Evolutionary conservation across 768 basidiomycete genomes (phyloP).

Genomic region (Russula olivacea): DNA sequence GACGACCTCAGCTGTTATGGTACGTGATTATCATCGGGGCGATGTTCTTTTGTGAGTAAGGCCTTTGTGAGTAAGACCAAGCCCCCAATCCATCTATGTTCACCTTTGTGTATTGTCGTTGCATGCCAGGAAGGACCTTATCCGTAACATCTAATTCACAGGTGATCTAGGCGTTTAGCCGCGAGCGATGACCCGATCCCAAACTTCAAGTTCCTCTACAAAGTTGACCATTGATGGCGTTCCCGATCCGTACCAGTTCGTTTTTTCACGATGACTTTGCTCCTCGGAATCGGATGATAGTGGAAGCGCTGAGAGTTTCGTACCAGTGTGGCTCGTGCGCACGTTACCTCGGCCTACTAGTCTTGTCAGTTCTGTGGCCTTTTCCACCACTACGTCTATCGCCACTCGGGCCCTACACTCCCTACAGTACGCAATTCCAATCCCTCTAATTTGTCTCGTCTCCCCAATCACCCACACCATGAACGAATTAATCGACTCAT

Average conservation of each 20-base stretch:
- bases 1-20: too few species aligned
- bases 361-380: too few species aligned
- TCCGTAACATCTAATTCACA: slow-evolving; percentile 73
- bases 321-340: too few species aligned
- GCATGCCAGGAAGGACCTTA: slow-evolving; percentile 47
- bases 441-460: too few species aligned
- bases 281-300: too few species aligned
- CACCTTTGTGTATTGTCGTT: background rate
- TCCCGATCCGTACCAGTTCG: slow-evolving; percentile 62
- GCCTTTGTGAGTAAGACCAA: background rate
- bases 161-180: slow-evolving; percentile 78
- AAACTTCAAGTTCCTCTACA: slow-evolving; percentile 58
- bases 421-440: too few species aligned
- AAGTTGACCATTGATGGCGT: slow-evolving; percentile 51
- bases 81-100: background rate
- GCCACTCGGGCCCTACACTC: too few species aligned
- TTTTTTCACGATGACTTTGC: background rate
- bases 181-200: slow-evolving; percentile 77
- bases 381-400: too few species aligned
- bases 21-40: slow-evolving; percentile 55
- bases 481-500: background rate
- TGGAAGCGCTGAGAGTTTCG: too few species aligned
- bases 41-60: slow-evolving; percentile 69
- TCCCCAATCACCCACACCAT: too few species aligned
- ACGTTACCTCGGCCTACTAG: too few species aligned